Conservation (phyloP, 306 rosid species). For the Prunus mume region DNA sequence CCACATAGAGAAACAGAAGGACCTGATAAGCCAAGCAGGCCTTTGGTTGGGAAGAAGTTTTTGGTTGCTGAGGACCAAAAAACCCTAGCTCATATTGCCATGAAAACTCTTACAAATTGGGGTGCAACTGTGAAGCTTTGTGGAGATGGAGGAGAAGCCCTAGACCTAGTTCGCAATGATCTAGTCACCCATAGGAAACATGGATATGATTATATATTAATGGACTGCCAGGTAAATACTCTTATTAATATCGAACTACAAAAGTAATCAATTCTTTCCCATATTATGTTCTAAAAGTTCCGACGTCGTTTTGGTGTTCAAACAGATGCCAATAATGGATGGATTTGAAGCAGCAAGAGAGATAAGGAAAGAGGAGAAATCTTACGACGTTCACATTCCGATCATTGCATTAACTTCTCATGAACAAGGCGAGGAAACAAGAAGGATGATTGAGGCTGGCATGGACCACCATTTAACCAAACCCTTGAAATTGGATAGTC, state of each 20-base stretch:
- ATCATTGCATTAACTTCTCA: constrained; percentile 63
- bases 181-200: constrained; percentile 17
- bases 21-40: constrained; percentile 6
- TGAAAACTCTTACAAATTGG: constrained; percentile 19
- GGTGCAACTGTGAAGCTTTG: constrained; percentile 57
- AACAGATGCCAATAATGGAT: constrained; percentile 64
- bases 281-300: not conserved
- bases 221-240: constrained; percentile 73
- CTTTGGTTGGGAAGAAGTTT: constrained; percentile 54
- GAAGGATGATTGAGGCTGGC: constrained; percentile 43
- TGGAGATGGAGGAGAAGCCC: constrained; percentile 59
- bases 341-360: constrained; percentile 57
- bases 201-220: constrained; percentile 59
- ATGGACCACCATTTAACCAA: constrained; percentile 61
- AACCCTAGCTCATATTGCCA: constrained; percentile 35
- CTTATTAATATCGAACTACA: too few species aligned
- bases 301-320: not conserved
- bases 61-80: constrained; percentile 58
- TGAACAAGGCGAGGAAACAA: constrained; percentile 28
- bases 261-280: constrained; percentile 22
- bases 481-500: constrained; percentile 39
- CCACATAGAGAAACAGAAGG: constrained; percentile 34
- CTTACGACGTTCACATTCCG: constrained; percentile 38
- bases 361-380: constrained; percentile 49
- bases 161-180: constrained; percentile 36